Evolutionary conservation across 805 yeast species (phyloP).

Genomic region (Priceomyces haplophilus): DNA sequence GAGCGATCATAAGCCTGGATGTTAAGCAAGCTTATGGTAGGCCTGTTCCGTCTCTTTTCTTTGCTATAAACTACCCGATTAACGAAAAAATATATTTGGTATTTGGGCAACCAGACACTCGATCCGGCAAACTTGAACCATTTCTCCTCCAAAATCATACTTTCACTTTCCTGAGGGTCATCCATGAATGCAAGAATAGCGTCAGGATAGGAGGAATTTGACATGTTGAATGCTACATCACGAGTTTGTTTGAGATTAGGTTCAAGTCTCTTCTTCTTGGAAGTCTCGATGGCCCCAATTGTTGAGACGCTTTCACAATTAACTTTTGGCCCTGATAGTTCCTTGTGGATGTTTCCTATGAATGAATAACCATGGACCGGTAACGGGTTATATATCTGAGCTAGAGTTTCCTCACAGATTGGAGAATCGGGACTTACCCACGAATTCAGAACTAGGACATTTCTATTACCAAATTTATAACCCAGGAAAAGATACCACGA

Average conservation of each 20-base stretch:
- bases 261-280: neutral
- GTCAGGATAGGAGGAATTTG: conserved; percentile 6
- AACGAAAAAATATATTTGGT: conserved; percentile 8
- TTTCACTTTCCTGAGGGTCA: conserved; percentile 9
- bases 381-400: neutral
- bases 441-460: neutral
- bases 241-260: conserved; percentile 9
- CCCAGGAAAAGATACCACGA: neutral
- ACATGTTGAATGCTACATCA: conserved; percentile 9
- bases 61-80: conserved; percentile 8
- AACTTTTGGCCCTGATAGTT: neutral
- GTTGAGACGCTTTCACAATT: neutral
- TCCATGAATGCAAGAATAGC: conserved; percentile 12
- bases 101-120: conserved; percentile 9
- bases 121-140: conserved; percentile 15
- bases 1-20: conserved; percentile 18
- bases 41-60: conserved; percentile 4
- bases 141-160: conserved; percentile 9
- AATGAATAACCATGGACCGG: conserved; percentile 7
- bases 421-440: conserved; percentile 2
- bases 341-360: neutral
- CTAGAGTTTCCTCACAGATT: neutral
- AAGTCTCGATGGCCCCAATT: neutral
- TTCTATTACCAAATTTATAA: neutral
- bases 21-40: conserved; percentile 13